A percentile compares a stretch with the other conserved stretches of the same genome.
These are phyloP conservation scores for Epichloe amarillans DNA, from an alignment of 2,329 filamentous ascomycete genomes.

Conservation along the genomic window DNA sequence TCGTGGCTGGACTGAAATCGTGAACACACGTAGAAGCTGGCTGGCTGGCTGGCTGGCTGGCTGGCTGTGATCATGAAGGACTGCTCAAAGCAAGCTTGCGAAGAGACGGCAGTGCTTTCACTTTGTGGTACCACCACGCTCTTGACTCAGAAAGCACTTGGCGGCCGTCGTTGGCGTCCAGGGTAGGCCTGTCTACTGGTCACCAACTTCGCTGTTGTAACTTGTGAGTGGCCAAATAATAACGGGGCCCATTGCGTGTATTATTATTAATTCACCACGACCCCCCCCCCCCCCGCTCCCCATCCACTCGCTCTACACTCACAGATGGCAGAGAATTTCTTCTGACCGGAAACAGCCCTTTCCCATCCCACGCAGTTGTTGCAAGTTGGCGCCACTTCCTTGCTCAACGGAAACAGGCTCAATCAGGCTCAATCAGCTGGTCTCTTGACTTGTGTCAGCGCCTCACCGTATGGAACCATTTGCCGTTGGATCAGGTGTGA, in stretches of 20 bases:
- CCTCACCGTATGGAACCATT: not conserved
- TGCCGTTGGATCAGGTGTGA: not conserved
- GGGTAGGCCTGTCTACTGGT: not conserved
- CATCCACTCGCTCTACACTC: not conserved
- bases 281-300: too few relatives aligned
- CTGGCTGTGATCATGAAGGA: too few relatives aligned
- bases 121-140: too few relatives aligned
- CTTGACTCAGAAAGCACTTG: not conserved
- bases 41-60: too few relatives aligned
- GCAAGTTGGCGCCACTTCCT: not conserved
- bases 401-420: not conserved
- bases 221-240: too few relatives aligned
- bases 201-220: too few relatives aligned
- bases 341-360: not conserved
- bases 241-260: not conserved
- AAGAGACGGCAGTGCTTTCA: too few relatives aligned
- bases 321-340: not conserved
- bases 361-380: not conserved
- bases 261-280: not conserved
- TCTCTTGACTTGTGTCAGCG: not conserved
- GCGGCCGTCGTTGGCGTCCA: not conserved
- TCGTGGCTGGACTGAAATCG: too few relatives aligned
- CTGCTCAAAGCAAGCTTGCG: too few relatives aligned
- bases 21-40: too few relatives aligned
- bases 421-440: not conserved